These are phyloP conservation scores for Trichosanthes truncata DNA, from an alignment of 306 rosid genomes.

Conservation along the genomic window DNA sequence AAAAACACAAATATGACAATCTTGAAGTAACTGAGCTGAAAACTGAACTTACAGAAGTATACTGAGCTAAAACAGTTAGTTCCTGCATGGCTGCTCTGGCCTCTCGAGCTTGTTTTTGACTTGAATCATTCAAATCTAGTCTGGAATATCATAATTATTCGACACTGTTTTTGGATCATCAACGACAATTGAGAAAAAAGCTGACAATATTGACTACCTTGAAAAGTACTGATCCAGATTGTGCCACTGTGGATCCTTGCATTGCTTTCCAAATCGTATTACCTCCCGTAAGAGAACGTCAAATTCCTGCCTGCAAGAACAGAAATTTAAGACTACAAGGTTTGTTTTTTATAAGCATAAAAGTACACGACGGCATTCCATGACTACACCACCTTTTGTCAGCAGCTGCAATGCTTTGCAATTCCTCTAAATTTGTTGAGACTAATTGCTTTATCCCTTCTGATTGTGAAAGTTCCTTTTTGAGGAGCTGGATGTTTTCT, in stretches of 20 bases:
- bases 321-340: conserved; percentile 9
- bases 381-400: conserved; percentile 61
- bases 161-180: conserved; percentile 15
- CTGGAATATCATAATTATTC: conserved; percentile 40
- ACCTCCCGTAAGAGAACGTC: conserved; percentile 61
- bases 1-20: background rate
- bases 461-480: conserved; percentile 50
- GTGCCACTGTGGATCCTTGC: conserved; percentile 96
- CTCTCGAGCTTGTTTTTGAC: conserved; percentile 32
- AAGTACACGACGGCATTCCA: background rate
- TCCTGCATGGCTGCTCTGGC: conserved; percentile 65
- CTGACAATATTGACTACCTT: conserved; percentile 28
- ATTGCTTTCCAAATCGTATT: conserved; percentile 70
- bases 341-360: background rate
- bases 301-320: conserved; percentile 60
- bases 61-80: conserved; percentile 49
- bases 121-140: conserved; percentile 40
- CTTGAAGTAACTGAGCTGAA: background rate
- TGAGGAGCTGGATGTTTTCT: conserved; percentile 59
- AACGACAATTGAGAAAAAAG: conserved; percentile 5
- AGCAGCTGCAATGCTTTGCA: conserved; percentile 61
- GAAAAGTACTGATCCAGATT: conserved; percentile 60
- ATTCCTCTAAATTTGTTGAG: conserved; percentile 57
- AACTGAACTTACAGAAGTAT: conserved; percentile 61
- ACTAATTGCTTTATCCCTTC: conserved; percentile 60